Evolutionary conservation across 257 asterid species (phyloP).

Genomic region (Eucommia ulmoides): DNA sequence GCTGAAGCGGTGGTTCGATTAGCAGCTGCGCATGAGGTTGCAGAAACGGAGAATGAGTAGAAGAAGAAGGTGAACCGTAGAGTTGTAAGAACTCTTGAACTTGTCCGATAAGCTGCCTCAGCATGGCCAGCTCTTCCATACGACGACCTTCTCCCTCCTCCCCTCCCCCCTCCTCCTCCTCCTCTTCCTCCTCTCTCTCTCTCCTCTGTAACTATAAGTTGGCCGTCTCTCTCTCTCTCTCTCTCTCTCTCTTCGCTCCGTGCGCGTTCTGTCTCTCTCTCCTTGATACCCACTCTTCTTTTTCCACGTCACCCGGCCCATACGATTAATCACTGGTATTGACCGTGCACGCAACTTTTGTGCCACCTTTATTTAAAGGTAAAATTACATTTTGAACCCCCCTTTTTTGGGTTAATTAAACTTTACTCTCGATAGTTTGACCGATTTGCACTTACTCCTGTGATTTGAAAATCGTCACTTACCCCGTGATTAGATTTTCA

Average conservation of each 20-base stretch:
- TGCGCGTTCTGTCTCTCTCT: constrained; percentile 1
- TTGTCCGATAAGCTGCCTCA: constrained; percentile 88
- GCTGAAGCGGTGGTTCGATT: constrained; percentile 15
- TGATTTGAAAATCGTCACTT: too few species aligned
- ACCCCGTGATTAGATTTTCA: too few species aligned
- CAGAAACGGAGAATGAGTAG: constrained; percentile 34
- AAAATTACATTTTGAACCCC: too few species aligned
- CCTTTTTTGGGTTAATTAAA: too few species aligned
- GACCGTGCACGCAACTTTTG: constrained; percentile 56
- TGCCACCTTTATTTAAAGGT: too few species aligned
- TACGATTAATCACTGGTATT: constrained; percentile 36
- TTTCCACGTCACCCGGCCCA: constrained; percentile 38
- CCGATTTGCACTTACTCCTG: too few species aligned
- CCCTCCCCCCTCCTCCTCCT: constrained; percentile 8
- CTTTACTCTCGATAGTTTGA: too few species aligned
- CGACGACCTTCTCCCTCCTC: constrained; percentile 9
- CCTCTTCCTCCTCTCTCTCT: constrained; percentile 4
- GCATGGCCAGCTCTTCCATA: constrained; percentile 54
- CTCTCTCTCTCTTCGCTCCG: constrained; percentile 12
- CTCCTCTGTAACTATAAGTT: too few species aligned
- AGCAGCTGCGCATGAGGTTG: constrained; percentile 35
- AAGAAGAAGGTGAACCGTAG: constrained; percentile 45
- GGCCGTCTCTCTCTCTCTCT: constrained; percentile 9
- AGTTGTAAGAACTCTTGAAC: constrained; percentile 54
- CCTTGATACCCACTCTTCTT: constrained; percentile 12